Evolutionary conservation across 208 protist species (phyloP).

Genomic region (Crithidia brevicula): DNA sequence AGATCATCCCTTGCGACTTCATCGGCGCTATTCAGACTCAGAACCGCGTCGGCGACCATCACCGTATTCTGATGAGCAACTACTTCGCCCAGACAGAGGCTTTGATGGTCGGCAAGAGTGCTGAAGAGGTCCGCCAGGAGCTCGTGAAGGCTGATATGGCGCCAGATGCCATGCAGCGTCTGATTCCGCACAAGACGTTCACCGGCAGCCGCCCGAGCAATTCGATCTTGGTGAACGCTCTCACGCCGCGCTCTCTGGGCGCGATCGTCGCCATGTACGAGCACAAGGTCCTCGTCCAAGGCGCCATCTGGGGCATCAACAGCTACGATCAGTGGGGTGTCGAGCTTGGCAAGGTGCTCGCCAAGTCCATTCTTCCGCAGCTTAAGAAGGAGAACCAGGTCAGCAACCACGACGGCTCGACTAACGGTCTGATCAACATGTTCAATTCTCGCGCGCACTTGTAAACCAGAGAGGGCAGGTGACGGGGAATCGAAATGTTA

Average conservation of each 20-base stretch:
- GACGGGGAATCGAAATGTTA: not conserved
- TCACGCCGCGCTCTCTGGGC: conserved; percentile 94
- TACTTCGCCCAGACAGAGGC: conserved; percentile 98
- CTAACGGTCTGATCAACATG: conserved; percentile 96
- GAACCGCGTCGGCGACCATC: conserved; percentile 95
- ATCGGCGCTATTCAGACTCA: conserved; percentile 92
- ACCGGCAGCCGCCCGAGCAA: conserved; percentile 96
- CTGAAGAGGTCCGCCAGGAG: conserved; percentile 84
- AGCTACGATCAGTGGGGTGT: conserved; percentile 98
- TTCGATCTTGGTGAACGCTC: conserved; percentile 94
- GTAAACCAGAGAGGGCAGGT: conserved; percentile 27
- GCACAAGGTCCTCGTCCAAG: conserved; percentile 98
- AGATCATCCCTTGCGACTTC: conserved; percentile 97
- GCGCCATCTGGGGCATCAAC: conserved; percentile 98
- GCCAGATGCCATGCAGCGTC: conserved; percentile 59
- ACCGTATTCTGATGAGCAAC: conserved; percentile 96
- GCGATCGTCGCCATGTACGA: conserved; percentile 98
- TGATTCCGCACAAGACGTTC: conserved; percentile 91
- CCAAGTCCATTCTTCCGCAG: conserved; percentile 96
- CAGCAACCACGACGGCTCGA: conserved; percentile 92
- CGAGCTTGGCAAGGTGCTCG: conserved; percentile 97
- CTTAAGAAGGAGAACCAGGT: conserved; percentile 63
- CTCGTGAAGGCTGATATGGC: conserved; percentile 53
- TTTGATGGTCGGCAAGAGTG: conserved; percentile 95
- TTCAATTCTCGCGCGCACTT: conserved; percentile 83